Conservation (phyloP, 306 rosid species). For the Senna siamea region DNA sequence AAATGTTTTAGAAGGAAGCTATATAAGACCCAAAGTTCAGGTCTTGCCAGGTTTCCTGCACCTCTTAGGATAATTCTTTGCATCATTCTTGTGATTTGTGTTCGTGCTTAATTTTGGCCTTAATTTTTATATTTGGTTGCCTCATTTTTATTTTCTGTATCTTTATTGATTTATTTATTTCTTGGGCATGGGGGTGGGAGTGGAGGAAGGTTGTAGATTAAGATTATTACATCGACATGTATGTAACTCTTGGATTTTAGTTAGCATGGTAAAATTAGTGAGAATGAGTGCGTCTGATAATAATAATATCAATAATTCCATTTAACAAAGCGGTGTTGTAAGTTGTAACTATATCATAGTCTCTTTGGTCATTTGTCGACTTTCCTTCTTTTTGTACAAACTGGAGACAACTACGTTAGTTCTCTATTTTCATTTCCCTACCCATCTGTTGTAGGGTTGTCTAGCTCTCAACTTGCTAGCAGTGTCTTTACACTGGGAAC, state of each 20-base stretch:
- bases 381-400: not conserved
- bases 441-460: slow-evolving; percentile 63
- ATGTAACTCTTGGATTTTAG: not conserved
- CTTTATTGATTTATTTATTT: not conserved
- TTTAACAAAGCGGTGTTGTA: not conserved
- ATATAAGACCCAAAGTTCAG: not conserved
- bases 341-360: slow-evolving; percentile 8
- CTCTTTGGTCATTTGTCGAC: not conserved
- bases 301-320: not conserved
- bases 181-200: not conserved
- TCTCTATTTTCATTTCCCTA: slow-evolving; percentile 26
- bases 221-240: not conserved
- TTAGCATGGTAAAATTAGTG: not conserved
- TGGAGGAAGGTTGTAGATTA: not conserved
- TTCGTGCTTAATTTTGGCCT: slow-evolving; percentile 1
- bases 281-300: slow-evolving; percentile 9
- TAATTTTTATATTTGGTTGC: not conserved
- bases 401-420: not conserved
- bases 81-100: slow-evolving; percentile 3
- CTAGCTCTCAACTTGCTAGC: slow-evolving; percentile 71
- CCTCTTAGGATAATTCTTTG: not conserved
- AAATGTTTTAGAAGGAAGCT: not conserved
- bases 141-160: not conserved
- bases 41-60: not conserved
- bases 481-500: slow-evolving; percentile 81